phyloP scores from a whole-genome alignment of 108 stramenopile genomes.

The Conticribra weissflogii region DNA sequence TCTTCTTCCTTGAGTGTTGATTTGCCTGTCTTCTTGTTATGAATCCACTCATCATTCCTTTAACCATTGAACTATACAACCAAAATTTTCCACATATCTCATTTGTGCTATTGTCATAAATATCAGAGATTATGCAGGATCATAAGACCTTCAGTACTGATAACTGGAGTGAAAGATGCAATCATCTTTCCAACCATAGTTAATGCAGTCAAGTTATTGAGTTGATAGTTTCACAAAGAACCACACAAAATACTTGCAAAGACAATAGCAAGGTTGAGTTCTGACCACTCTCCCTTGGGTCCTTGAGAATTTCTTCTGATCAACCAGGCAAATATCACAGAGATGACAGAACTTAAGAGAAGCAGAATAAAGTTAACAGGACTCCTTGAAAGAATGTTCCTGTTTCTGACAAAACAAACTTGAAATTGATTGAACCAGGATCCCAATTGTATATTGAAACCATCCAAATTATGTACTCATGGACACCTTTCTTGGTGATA shows the following conservation, averaged over 20 bases:
- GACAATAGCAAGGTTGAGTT: constrained; percentile 36
- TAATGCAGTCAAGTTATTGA: constrained; percentile 29
- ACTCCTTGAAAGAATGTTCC: constrained; percentile 41
- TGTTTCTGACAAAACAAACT: constrained; percentile 37
- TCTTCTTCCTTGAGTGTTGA: too few relatives aligned
- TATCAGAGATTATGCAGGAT: too few relatives aligned
- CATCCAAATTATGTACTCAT: too few relatives aligned
- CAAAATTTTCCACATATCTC: constrained; percentile 25
- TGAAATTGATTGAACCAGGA: constrained; percentile 33
- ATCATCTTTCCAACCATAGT: constrained; percentile 40
- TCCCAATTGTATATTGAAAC: too few relatives aligned
- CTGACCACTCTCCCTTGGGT: constrained; percentile 22
- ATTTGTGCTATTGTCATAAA: constrained; percentile 17
- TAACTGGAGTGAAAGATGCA: constrained; percentile 24
- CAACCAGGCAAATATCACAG: constrained; percentile 48
- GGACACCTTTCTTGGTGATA: too few relatives aligned
- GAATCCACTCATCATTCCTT: background rate
- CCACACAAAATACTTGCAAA: constrained; percentile 51
- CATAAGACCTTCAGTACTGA: constrained; percentile 7
- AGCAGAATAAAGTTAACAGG: constrained; percentile 37
- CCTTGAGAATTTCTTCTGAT: constrained; percentile 30
- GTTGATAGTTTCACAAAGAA: constrained; percentile 40
- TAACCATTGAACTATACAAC: constrained; percentile 25
- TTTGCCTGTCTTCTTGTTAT: too few relatives aligned
- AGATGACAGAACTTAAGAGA: constrained; percentile 33